A percentile compares a stretch with the other conserved stretches of the same genome.
Conservation (phyloP, 2,329 filamentous ascomycete species). For the Penicillium olsonii region DNA sequence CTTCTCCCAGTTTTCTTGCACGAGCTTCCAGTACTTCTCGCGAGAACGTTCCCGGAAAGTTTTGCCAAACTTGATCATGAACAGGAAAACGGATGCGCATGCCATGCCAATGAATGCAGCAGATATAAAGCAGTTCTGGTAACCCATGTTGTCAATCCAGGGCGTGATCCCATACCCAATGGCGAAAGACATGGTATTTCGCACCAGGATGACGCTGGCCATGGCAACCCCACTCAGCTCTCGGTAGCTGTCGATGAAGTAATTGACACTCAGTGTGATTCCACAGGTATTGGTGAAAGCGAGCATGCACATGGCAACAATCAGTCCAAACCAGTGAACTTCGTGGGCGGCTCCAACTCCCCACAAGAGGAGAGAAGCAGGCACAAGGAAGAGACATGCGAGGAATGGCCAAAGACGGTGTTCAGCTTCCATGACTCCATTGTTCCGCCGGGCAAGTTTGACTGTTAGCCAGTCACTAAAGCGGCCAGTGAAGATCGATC, state of each 20-base stretch:
- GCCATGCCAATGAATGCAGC: constrained; percentile 41
- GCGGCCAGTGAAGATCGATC: constrained; percentile 40
- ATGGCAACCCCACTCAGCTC: constrained; percentile 44
- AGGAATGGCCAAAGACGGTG: constrained; percentile 44
- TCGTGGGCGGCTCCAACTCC: constrained; percentile 46
- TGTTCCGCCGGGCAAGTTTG: constrained; percentile 42
- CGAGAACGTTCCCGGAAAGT: constrained; percentile 34
- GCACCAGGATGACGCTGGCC: constrained; percentile 48
- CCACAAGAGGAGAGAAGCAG: constrained; percentile 39
- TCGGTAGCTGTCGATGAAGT: constrained; percentile 44
- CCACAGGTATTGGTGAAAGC: constrained; percentile 42
- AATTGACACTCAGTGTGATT: constrained; percentile 42
- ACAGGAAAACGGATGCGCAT: constrained; percentile 39
- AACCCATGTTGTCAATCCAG: constrained; percentile 46
- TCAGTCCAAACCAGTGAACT: constrained; percentile 45
- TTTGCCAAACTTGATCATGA: constrained; percentile 45
- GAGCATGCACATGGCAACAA: constrained; percentile 46
- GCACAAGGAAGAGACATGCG: constrained; percentile 37
- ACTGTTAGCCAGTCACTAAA: constrained; percentile 44
- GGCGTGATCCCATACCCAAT: constrained; percentile 51
- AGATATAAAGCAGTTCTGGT: constrained; percentile 49
- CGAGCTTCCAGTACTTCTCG: constrained; percentile 41
- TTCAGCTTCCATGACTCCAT: constrained; percentile 45
- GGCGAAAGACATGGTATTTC: constrained; percentile 52
- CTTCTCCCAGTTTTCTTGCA: constrained; percentile 35